Evolutionary conservation across 768 basidiomycete genomes (phyloP), one percentile per base, ranked within the genome.

Genomic region (Amanita inopinata): DNA sequence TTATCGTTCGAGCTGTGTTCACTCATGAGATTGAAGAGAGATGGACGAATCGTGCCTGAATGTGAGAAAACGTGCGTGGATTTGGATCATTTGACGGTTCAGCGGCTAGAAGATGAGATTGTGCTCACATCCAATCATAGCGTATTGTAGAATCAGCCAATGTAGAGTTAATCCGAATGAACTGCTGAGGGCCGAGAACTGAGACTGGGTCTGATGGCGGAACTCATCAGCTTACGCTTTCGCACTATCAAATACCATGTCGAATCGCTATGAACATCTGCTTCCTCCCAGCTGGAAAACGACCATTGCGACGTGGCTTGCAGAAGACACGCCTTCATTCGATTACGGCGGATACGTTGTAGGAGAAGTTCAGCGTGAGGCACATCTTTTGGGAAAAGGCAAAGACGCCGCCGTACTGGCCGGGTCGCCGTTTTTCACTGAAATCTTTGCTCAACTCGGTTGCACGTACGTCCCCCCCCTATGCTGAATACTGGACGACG

Each of bases 271-370:
- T 46, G 74, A 73, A 42, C 73, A 97, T 56, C 70, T 97, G n/a
- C 73, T 98, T 7, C 92, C 94, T 23, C 88, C 91, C 0, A 88
- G 81, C 54, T 98, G 93, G 94, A 90, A 85, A 60, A 53, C 74
- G 1, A 80, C 89, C 49, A 74, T 98, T 40, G 64, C 72, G 2
- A 65, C 58, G 10, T 99, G 94, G 94, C 75, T 93, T 22, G 76
- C 76, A 5, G 94, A 99, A 63, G 94, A 98, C 56, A 86, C 83
- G 0, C 94, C 94, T 1, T 92, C 89, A 1, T 96, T 97, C 52
- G 94, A 99, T 61, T 96, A 90, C 50, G 93, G 86, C 28, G 94
- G 94, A 2, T 94, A 85, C 55, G 90, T 98, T 36, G 94, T 99
- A 6, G 94, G 94, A 10, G 93, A 98, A 56, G 83, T 74, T 5